Conservation (phyloP, 2,329 filamentous ascomycete genomes). For the Fusarium lateritium region DNA sequence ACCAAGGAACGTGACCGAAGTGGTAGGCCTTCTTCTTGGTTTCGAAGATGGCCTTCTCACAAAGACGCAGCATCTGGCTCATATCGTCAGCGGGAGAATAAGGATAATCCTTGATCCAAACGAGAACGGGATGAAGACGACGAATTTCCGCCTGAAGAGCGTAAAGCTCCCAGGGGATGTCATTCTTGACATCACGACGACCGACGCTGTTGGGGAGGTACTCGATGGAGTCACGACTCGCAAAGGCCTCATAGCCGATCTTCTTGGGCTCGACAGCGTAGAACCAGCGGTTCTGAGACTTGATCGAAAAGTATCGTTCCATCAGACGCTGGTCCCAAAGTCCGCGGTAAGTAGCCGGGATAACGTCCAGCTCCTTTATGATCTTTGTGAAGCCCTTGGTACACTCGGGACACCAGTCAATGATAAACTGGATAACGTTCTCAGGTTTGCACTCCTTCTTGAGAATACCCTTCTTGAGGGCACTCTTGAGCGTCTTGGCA, state of each 20-base stretch:
- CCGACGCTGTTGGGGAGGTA: neutral
- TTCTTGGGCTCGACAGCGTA: neutral
- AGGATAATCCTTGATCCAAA: conserved; percentile 1
- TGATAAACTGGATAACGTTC: neutral
- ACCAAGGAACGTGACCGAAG: neutral
- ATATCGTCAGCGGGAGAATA: neutral
- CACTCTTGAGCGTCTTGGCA: neutral
- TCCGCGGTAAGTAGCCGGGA: neutral
- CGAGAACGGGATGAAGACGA: conserved; percentile 2
- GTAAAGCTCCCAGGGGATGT: conserved; percentile 11
- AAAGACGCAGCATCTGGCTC: neutral
- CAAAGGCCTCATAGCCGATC: neutral
- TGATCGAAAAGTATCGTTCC: conserved; percentile 19
- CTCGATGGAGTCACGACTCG: neutral
- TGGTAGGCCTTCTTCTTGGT: neutral
- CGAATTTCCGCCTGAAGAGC: conserved; percentile 1
- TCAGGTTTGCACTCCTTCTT: conserved; percentile 1
- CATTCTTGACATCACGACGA: too few species aligned
- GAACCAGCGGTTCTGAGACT: conserved; percentile 1
- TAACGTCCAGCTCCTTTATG: neutral
- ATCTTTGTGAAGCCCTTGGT: neutral
- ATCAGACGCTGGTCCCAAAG: conserved; percentile 18
- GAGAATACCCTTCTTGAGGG: neutral
- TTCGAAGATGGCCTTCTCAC: neutral
- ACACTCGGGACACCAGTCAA: conserved; percentile 20